Base-by-base conservation (phyloP, 176 grass and related monocot species). In the Guadua angustifolia region DNA sequence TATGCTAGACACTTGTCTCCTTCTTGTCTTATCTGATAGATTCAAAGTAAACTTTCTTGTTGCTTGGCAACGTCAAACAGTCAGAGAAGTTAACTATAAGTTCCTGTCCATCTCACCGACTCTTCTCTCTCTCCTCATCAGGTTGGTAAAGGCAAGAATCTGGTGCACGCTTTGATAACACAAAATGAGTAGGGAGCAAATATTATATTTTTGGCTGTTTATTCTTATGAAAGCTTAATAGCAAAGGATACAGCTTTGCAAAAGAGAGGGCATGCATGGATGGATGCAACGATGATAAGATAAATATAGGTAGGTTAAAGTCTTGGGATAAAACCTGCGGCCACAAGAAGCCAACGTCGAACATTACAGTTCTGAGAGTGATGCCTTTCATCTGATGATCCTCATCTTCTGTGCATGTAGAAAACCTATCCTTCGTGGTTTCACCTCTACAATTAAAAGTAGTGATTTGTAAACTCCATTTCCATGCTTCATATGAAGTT, bases 141-240 rank as follows among this genome's bases (percentile, higher is more conserved):
- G 50, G 43, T 77, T 69, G 84, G 68, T 51, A 66, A 65, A 73
- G 71, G 4, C 25, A 21, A 74, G 71, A 53, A 39, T 75, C 73
- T 43, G 38, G 38, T 69, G 19, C 38, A 43, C 13, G 4, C 36
- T 22, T 32, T 64, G 25, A 32, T 15, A 6, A 63, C 16, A 38
- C 38, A n/a, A 36, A 35, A 22, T 21, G 18, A 56, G 25, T 4
- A 53, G 32, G 19, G 29, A 39, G 18, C n/a, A 43, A 69, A 12
- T 10, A 11, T 69, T n/a, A 5, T 43, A 14, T 43, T 26, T 61
- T 11, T 33, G 22, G 36, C 36, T 86, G 33, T 74, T 51, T 64
- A 16, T 72, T 80, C 16, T 43, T 68, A 4, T 76, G 78, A 76
- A 87, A 77, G 51, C 52, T 82, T 82, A 77, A 15, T 61, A 75